A percentile compares a stretch with the other conserved stretches of the same genome.
phyloP scores from a whole-genome alignment of 805 yeast genomes.

The Cyberlindnera mississippiensis region DNA sequence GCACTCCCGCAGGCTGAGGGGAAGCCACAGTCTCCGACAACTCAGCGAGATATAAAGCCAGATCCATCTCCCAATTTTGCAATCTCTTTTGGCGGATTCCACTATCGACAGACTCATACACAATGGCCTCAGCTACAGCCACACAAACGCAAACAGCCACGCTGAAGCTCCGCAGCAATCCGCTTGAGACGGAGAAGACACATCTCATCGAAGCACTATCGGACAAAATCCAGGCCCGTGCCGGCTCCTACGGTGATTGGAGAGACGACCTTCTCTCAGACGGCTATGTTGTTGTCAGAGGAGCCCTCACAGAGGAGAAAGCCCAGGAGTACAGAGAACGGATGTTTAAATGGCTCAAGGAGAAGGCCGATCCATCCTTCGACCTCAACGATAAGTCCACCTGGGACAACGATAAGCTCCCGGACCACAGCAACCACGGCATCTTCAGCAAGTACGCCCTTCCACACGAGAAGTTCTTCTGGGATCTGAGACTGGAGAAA shows the following conservation, averaged over 20 bases:
- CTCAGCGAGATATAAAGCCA: too few species aligned
- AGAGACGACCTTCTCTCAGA: slow-evolving; percentile 28
- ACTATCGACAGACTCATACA: too few species aligned
- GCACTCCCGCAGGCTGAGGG: too few species aligned
- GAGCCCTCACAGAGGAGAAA: slow-evolving; percentile 25
- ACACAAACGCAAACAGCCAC: neutral
- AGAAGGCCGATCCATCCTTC: slow-evolving; percentile 20
- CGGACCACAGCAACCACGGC: slow-evolving; percentile 21
- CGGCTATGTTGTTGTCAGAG: slow-evolving; percentile 33
- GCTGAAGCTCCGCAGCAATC: slow-evolving; percentile 7
- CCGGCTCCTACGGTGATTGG: slow-evolving; percentile 25
- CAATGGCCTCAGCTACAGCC: too few species aligned
- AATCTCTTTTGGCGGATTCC: too few species aligned
- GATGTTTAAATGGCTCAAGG: slow-evolving; percentile 25
- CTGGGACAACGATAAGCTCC: slow-evolving; percentile 30
- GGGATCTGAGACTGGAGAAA: slow-evolving; percentile 32
- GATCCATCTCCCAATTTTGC: too few species aligned
- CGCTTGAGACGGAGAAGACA: slow-evolving; percentile 17
- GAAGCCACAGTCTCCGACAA: too few species aligned
- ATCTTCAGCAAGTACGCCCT: slow-evolving; percentile 21
- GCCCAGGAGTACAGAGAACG: slow-evolving; percentile 25
- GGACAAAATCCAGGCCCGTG: slow-evolving; percentile 6
- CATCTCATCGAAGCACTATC: slow-evolving; percentile 12
- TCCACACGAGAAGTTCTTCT: slow-evolving; percentile 32
- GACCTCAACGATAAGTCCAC: slow-evolving; percentile 28